Conservation (phyloP, 2,329 filamentous ascomycete genomes). For the Colletotrichum abscissum region DNA sequence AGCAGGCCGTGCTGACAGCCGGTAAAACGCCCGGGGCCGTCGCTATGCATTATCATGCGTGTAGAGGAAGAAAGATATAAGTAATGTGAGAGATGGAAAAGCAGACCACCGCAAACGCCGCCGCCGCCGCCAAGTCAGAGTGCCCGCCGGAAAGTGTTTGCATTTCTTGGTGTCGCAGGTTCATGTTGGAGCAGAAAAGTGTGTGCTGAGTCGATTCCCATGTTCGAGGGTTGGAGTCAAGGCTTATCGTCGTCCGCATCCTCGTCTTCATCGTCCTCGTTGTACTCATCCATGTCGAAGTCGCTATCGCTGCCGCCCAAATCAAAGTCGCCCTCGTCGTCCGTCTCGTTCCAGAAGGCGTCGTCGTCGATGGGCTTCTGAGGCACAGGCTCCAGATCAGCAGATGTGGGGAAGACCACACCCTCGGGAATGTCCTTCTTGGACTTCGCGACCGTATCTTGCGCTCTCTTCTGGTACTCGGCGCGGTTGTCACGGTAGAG, state of each 20-base stretch:
- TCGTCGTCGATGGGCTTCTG: constrained; percentile 75
- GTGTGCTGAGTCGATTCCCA: neutral
- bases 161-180: neutral
- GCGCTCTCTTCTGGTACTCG: constrained; percentile 77
- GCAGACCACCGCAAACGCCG: constrained; percentile 6
- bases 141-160: neutral
- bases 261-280: constrained; percentile 68
- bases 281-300: constrained; percentile 69
- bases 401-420: constrained; percentile 83
- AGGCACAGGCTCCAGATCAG: constrained; percentile 70
- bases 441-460: constrained; percentile 76
- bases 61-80: constrained; percentile 7
- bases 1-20: constrained; percentile 27
- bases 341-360: constrained; percentile 84
- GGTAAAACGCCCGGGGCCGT: constrained; percentile 36
- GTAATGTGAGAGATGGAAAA: neutral
- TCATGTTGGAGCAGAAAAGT: neutral
- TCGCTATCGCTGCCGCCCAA: constrained; percentile 76
- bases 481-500: constrained; percentile 80
- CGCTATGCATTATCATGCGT: constrained; percentile 37
- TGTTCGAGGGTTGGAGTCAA: neutral
- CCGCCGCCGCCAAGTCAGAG: neutral
- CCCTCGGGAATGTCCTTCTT: constrained; percentile 83
- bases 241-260: constrained; percentile 50
- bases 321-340: constrained; percentile 78